Percentiles rank a stretch among this genome's conserved stretches.
phyloP scores from a whole-genome alignment of 805 yeast genomes.

The Helenozyma baotianmanensis region DNA sequence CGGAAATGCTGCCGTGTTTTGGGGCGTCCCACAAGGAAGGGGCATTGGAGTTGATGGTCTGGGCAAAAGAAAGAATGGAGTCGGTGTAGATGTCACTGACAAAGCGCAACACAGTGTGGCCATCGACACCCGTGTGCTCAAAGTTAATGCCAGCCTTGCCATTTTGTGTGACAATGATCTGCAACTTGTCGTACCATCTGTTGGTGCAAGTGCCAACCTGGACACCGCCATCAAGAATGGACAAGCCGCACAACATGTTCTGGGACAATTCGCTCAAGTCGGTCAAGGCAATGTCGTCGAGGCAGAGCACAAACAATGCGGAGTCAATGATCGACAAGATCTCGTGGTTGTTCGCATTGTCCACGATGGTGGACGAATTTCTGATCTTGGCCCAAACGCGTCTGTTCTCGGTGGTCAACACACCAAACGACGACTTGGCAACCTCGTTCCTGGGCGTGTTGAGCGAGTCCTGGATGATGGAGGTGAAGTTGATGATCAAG shows the following conservation, averaged over 20 bases:
- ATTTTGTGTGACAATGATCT: slow-evolving; percentile 78
- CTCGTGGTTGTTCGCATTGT: slow-evolving; percentile 56
- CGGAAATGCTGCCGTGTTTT: slow-evolving; percentile 20
- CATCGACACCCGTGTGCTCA: slow-evolving; percentile 94
- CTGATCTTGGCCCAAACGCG: slow-evolving; percentile 82
- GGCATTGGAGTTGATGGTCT: slow-evolving; percentile 68
- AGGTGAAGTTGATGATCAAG: slow-evolving; percentile 66
- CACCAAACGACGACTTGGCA: slow-evolving; percentile 80
- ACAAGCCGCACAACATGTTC: slow-evolving; percentile 85
- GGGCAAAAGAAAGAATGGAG: slow-evolving; percentile 82
- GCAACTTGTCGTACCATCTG: slow-evolving; percentile 92
- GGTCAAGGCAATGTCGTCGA: slow-evolving; percentile 70
- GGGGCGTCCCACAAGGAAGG: slow-evolving; percentile 61
- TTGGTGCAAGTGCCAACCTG: slow-evolving; percentile 94
- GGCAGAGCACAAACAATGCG: slow-evolving; percentile 76
- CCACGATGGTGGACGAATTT: slow-evolving; percentile 35
- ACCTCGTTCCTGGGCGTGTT: slow-evolving; percentile 50
- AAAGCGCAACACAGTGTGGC: slow-evolving; percentile 85
- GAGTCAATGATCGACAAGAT: slow-evolving; percentile 73
- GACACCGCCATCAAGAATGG: slow-evolving; percentile 73
- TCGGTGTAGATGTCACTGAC: slow-evolving; percentile 91
- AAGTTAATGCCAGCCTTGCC: slow-evolving; percentile 92
- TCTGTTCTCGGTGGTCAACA: slow-evolving; percentile 85
- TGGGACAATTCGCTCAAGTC: slow-evolving; percentile 64
- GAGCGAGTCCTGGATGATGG: slow-evolving; percentile 71